Percentiles rank a stretch among this genome's conserved stretches.
These are phyloP conservation scores for Trichoderma sp. DNA, from an alignment of 2,329 filamentous ascomycete genomes.

Conservation along the genomic window DNA sequence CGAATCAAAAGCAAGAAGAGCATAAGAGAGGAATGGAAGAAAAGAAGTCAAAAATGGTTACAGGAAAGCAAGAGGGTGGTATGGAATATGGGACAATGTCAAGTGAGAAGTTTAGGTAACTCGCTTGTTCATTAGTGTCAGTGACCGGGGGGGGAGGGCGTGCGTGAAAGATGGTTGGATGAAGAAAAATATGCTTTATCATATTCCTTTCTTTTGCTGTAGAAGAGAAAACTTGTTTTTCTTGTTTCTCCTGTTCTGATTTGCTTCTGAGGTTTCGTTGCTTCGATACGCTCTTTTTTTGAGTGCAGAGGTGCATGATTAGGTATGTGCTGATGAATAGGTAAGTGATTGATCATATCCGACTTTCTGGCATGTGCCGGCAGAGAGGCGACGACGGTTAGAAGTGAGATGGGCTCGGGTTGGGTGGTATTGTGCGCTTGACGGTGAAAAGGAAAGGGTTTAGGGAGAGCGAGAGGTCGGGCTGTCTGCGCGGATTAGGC, in stretches of 20 bases:
- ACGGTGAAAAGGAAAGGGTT: neutral
- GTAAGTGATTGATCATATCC: conserved; percentile 9
- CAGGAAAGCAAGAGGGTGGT: conserved; percentile 6
- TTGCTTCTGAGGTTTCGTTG: neutral
- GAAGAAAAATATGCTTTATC: neutral
- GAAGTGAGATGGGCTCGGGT: neutral
- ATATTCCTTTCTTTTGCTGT: neutral
- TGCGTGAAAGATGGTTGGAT: neutral
- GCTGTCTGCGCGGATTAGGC: neutral
- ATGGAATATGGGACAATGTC: neutral
- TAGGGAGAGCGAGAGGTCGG: neutral
- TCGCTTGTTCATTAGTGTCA: too few relatives aligned
- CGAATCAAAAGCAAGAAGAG: neutral
- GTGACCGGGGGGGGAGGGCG: neutral
- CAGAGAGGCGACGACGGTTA: neutral
- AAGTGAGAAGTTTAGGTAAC: neutral
- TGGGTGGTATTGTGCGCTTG: neutral
- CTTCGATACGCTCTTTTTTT: neutral
- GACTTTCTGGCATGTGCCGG: conserved; percentile 6
- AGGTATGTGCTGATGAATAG: conserved; percentile 21
- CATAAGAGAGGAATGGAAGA: neutral
- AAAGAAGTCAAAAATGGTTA: neutral
- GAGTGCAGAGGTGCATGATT: conserved; percentile 7
- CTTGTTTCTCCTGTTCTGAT: neutral
- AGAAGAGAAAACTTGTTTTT: neutral